Evolutionary conservation across 176 grass and related monocot species (phyloP), one percentile per base, ranked within the genome.

Genomic region (Carex pumila): DNA sequence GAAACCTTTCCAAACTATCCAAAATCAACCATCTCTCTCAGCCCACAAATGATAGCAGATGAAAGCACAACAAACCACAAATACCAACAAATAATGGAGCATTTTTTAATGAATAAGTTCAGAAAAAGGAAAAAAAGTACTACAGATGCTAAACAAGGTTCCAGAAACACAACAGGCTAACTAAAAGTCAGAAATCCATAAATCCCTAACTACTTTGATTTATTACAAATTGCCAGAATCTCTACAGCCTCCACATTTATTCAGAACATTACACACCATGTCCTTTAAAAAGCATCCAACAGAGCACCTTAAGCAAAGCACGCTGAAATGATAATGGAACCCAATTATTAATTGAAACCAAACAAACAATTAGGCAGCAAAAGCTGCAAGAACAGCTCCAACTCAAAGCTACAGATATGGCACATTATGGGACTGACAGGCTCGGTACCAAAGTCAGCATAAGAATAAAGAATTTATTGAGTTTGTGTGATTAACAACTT

Each of bases 181-280:
- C 79, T 81, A 81, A 67, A 45, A 12, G 37, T 83, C 39, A 69
- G n/a, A 68, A 50, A 22, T 53, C 21, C 81, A 45, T 60, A 52
- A 83, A 64, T 64, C 5, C 22, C 61, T 83, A 65, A 69, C n/a
- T 62, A n/a, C 47, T 81, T 39, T 47, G 34, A 64, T 64, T 63
- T 83, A 83, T 83, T 83, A 83, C 13, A 67, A 83, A 63, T 34
- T 67, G 61, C 13, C 9, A 82, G 18, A 67, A 69, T 56, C 52
- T 57, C 73, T 78, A 78, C 62, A 54, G 64, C 18, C 61, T 11
- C 15, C 21, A 52, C 59, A 81, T 65, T 81, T 61, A 10, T 64
- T 64, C 52, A 13, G 34, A 57, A 81, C 55, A 65, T 18, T 10
- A 61, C 3, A 21, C 55, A 32, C 81, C 41, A 83, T 69, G 39